Evolutionary conservation across 73 alveolate species (phyloP).

Genomic region (Symbiodinium natans): DNA sequence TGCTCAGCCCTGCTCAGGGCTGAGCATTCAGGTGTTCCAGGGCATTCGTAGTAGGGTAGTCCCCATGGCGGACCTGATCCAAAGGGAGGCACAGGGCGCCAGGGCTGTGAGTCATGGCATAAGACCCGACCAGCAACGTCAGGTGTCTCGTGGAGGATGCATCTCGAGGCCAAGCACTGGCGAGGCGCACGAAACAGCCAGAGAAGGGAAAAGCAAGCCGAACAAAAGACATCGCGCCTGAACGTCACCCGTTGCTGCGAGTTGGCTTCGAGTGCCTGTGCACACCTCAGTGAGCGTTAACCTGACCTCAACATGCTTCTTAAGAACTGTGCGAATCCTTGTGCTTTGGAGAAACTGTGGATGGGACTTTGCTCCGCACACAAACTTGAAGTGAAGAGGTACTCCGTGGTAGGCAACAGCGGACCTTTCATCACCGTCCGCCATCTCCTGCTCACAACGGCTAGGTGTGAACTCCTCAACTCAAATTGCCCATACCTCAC

Average conservation of each 20-base stretch:
- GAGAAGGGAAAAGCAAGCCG: not conserved
- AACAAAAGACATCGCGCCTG: constrained; percentile 10
- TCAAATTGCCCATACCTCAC: too few species aligned
- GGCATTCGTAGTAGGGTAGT: constrained; percentile 21
- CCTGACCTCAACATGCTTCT: not conserved
- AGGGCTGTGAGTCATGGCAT: not conserved
- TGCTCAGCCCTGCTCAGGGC: constrained; percentile 13
- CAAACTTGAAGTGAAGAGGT: constrained; percentile 47
- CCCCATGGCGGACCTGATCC: constrained; percentile 37
- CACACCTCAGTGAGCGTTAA: not conserved
- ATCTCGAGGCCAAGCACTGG: constrained; percentile 87
- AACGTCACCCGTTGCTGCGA: not conserved
- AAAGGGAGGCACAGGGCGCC: not conserved
- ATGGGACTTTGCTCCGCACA: not conserved
- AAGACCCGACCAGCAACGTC: not conserved
- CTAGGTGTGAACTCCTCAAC: too few species aligned
- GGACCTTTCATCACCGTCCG: constrained; percentile 33
- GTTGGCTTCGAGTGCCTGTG: not conserved
- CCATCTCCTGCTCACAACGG: constrained; percentile 24
- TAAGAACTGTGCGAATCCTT: not conserved
- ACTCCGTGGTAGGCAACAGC: constrained; percentile 67
- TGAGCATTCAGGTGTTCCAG: constrained; percentile 32
- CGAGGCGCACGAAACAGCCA: not conserved
- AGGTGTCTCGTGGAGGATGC: constrained; percentile 45
- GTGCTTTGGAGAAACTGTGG: not conserved